A percentile compares a stretch with the other conserved stretches of the same genome.
Conservation (phyloP, 805 yeast species). For the Candida argentea region DNA sequence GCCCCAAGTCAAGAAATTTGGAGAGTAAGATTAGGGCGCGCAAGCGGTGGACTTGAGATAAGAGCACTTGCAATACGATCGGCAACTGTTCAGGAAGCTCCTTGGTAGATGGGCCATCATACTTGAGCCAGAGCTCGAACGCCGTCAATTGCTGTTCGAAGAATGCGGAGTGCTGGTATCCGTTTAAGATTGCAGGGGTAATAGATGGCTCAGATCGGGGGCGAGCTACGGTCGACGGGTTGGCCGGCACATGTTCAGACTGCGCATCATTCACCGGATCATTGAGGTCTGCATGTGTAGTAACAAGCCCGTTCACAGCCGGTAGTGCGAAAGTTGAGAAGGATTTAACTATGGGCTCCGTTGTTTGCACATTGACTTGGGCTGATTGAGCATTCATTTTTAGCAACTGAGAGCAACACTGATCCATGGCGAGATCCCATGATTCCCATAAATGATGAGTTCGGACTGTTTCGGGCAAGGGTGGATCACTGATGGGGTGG, state of each 20-base stretch:
- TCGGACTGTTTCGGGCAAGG: conserved; percentile 70
- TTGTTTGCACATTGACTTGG: not conserved
- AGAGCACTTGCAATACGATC: conserved; percentile 80
- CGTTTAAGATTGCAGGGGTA: conserved; percentile 2
- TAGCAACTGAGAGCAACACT: conserved; percentile 67
- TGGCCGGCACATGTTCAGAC: too few species aligned
- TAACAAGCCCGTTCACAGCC: not conserved
- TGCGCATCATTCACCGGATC: not conserved
- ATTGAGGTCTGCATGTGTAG: not conserved
- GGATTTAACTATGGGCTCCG: not conserved
- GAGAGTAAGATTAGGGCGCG: conserved; percentile 79
- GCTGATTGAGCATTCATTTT: conserved; percentile 17
- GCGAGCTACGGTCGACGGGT: not conserved
- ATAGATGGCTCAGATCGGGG: not conserved
- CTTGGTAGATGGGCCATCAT: conserved; percentile 67
- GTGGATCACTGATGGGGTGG: conserved; percentile 91
- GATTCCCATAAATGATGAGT: conserved; percentile 95
- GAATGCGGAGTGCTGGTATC: conserved; percentile 81
- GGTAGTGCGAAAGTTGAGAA: not conserved
- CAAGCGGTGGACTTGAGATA: conserved; percentile 89
- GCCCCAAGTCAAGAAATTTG: conserved; percentile 85
- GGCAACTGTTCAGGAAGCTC: conserved; percentile 94
- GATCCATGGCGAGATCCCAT: conserved; percentile 96
- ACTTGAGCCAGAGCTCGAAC: conserved; percentile 91
- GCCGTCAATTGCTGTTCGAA: conserved; percentile 96